These are phyloP conservation scores for Irpex sp. DNA, from an alignment of 1,284 basidiomycete species.

Conservation along the genomic window DNA sequence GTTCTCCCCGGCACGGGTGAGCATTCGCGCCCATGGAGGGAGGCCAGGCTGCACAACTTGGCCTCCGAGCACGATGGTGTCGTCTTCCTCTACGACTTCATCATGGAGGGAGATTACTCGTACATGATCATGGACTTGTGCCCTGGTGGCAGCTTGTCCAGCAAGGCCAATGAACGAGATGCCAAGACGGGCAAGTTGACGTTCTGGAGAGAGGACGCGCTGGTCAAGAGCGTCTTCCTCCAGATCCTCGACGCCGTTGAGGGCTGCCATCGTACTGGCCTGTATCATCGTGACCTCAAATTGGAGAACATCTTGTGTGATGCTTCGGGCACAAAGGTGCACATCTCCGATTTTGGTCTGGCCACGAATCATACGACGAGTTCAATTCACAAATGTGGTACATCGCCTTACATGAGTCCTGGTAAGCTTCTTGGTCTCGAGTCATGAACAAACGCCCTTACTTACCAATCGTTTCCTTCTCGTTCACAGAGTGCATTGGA, in stretches of 20 bases:
- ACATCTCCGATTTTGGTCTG: constrained; percentile 68
- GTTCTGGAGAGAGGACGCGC: constrained; percentile 47
- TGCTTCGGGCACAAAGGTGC: constrained; percentile 42
- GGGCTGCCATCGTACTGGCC: constrained; percentile 53
- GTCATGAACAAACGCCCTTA: background rate
- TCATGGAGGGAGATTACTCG: constrained; percentile 51
- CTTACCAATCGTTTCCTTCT: background rate
- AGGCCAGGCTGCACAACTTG: constrained; percentile 44
- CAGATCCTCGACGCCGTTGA: constrained; percentile 64
- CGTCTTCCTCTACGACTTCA: constrained; percentile 53
- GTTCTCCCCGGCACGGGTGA: constrained; percentile 15
- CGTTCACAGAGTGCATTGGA: constrained; percentile 25
- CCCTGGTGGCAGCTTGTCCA: constrained; percentile 60
- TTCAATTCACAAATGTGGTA: constrained; percentile 47
- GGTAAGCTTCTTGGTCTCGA: constrained; percentile 29
- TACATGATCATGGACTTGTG: constrained; percentile 66
- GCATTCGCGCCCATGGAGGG: constrained; percentile 14
- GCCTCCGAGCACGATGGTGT: constrained; percentile 57
- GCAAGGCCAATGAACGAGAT: constrained; percentile 46
- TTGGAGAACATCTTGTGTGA: constrained; percentile 73
- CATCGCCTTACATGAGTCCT: constrained; percentile 61
- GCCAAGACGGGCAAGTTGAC: constrained; percentile 23
- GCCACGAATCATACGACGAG: constrained; percentile 49
- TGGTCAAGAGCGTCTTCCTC: constrained; percentile 50
- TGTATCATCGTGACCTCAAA: constrained; percentile 73